phyloP scores from a whole-genome alignment of 2,329 filamentous ascomycete genomes.

The Fusarium caatingaense region DNA sequence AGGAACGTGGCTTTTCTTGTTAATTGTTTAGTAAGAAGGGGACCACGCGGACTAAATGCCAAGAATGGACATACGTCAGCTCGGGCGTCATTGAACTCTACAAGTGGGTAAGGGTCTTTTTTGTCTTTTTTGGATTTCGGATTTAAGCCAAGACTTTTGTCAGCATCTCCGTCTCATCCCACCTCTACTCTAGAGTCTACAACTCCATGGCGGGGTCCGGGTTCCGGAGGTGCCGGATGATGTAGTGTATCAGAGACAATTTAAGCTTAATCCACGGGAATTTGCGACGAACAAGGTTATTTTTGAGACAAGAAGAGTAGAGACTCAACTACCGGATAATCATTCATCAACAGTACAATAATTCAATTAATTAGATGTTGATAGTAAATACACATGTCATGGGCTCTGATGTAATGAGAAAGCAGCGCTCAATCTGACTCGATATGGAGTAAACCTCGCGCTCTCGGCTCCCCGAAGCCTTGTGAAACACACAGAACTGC shows the following conservation, averaged over 20 bases:
- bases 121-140: conserved; percentile 13
- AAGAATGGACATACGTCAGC: conserved; percentile 30
- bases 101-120: conserved; percentile 9
- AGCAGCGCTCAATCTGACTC: neutral
- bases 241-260: neutral
- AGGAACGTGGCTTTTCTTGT: neutral
- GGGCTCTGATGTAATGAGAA: neutral
- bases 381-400: too few relatives aligned
- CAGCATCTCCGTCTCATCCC: conserved; percentile 10
- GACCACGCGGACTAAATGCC: conserved; percentile 12
- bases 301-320: neutral
- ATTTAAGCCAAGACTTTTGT: conserved; percentile 15
- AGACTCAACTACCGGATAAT: neutral
- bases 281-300: neutral
- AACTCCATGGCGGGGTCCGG: conserved; percentile 3
- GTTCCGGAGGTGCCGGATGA: conserved; percentile 5
- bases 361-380: accelerated
- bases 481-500: conserved; percentile 1
- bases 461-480: neutral
- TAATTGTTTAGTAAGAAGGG: neutral
- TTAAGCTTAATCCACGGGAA: conserved; percentile 23
- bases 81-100: conserved; percentile 19
- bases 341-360: neutral
- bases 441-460: neutral
- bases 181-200: neutral